Percentiles rank a stretch among this genome's conserved stretches.
Conservation (phyloP, 768 basidiomycete genomes). For the Termitomyces sp. region DNA sequence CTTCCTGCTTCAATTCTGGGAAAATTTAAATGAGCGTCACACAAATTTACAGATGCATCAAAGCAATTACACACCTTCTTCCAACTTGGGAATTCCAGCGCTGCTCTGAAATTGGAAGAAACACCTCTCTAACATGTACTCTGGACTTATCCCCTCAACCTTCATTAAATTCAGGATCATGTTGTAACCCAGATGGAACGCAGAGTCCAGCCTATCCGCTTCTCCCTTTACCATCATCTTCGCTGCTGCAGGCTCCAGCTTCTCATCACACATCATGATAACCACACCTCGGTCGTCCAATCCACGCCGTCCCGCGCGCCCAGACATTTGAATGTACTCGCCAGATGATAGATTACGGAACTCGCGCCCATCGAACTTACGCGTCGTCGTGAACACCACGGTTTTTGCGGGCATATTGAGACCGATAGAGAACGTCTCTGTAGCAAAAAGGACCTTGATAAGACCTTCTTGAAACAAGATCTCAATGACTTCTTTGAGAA, state of each 20-base stretch:
- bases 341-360: slow-evolving; percentile 91
- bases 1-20: slow-evolving; percentile 71
- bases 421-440: slow-evolving; percentile 97
- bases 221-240: slow-evolving; percentile 98
- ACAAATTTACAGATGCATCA: neutral
- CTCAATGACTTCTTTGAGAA: slow-evolving; percentile 98
- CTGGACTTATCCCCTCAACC: slow-evolving; percentile 96
- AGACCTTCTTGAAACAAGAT: slow-evolving; percentile 98
- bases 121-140: slow-evolving; percentile 95
- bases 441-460: slow-evolving; percentile 97
- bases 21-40: neutral
- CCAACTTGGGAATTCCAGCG: slow-evolving; percentile 79
- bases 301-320: slow-evolving; percentile 94
- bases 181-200: slow-evolving; percentile 98
- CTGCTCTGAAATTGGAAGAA: slow-evolving; percentile 99
- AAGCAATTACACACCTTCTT: slow-evolving; percentile 59
- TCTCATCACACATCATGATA: slow-evolving; percentile 99
- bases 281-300: slow-evolving; percentile 98
- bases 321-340: slow-evolving; percentile 99
- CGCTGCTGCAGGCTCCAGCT: slow-evolving; percentile 86
- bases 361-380: slow-evolving; percentile 95
- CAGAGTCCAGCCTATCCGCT: slow-evolving; percentile 94
- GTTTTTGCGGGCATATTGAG: slow-evolving; percentile 99
- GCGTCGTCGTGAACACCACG: slow-evolving; percentile 92
- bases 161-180: slow-evolving; percentile 99